A percentile compares a stretch with the other conserved stretches of the same genome.
These are phyloP conservation scores for Thelonectria rubi DNA, from an alignment of 2,329 filamentous ascomycete species.

Conservation along the genomic window DNA sequence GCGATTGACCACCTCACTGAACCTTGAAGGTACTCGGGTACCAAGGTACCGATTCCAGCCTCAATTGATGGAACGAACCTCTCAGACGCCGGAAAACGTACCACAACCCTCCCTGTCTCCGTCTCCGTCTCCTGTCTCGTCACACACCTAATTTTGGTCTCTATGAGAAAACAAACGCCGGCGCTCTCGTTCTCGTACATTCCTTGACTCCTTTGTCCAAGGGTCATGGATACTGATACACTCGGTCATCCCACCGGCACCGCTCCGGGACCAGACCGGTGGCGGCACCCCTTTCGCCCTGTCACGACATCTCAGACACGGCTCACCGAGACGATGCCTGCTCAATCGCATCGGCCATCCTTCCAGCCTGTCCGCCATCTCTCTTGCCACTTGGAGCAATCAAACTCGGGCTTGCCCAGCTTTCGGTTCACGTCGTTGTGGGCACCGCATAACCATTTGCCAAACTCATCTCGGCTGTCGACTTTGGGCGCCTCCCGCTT, in stretches of 20 bases:
- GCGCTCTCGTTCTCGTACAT: constrained; percentile 2
- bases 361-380: constrained; percentile 92
- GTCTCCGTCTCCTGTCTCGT: constrained; percentile 12
- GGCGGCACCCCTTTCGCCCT: constrained; percentile 2
- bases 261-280: constrained; percentile 3
- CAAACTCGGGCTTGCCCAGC: constrained; percentile 89
- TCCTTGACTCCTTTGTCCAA: constrained; percentile 1
- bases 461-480: constrained; percentile 73
- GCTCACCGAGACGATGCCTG: constrained; percentile 27
- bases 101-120: constrained; percentile 11
- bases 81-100: constrained; percentile 1
- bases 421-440: constrained; percentile 91
- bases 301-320: constrained; percentile 13
- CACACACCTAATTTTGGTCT: constrained; percentile 1
- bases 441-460: constrained; percentile 83
- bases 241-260: constrained; percentile 3
- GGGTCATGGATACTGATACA: constrained; percentile 21
- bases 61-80: background rate
- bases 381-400: constrained; percentile 91
- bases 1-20: too few species aligned
- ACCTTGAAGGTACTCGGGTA: background rate
- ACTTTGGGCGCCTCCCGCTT: constrained; percentile 71
- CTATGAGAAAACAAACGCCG: background rate
- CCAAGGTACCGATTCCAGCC: background rate
- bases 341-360: constrained; percentile 69